Base-by-base conservation (phyloP, 768 basidiomycete genomes). In the Leucocoprinus sp. region DNA sequence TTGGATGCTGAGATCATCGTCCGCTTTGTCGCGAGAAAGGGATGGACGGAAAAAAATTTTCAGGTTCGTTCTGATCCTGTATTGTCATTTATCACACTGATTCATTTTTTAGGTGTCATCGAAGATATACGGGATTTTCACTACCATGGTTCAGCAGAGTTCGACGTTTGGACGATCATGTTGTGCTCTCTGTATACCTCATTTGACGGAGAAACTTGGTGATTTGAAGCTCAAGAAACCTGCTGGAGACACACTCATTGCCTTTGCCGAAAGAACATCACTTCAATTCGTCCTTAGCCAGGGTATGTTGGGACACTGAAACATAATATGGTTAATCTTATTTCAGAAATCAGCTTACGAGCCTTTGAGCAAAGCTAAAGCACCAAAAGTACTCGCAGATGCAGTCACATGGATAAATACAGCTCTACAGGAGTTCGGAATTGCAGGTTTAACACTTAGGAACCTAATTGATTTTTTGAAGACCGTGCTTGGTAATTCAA, bases 31-130 rank as follows among this genome's bases (percentile, higher is more conserved):
- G 82, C 78, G 3, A 98, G 95, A 71, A 91, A 88, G 52, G 92
- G 93, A 2, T 97, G 92, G 93, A 76, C 73, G n/a, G 96, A 99
- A 67, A 98, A 96, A 71, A 99, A 98, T 57, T 99, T 99, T 54
- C 95, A 99, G 69, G 93, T 87, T 49, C 45, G 64, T 56, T 5
- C 22, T 41, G 17, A 12, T 14, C 22, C 15, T 33, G 19, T 26
- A 14, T 8, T 23, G 42, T 7, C 19, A 26, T 18, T 41, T 21
- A 11, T 11, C 40, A 24, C 36, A 37, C 28, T 48, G 33, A 44
- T 7, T 35, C 50, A 24, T 34, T 37, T 33, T 27, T 23, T 43
- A 97, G 93, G 93, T 99, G 37, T 93, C 89, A 5, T 71, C 82
- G 12, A 97, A 93, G 62, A 61, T 97, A 40, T 98, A 93, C 61